Percentiles rank a stretch among this genome's conserved stretches.
phyloP scores from a whole-genome alignment of 495 filamentous ascomycete genomes.

The Neurospora sp. region DNA sequence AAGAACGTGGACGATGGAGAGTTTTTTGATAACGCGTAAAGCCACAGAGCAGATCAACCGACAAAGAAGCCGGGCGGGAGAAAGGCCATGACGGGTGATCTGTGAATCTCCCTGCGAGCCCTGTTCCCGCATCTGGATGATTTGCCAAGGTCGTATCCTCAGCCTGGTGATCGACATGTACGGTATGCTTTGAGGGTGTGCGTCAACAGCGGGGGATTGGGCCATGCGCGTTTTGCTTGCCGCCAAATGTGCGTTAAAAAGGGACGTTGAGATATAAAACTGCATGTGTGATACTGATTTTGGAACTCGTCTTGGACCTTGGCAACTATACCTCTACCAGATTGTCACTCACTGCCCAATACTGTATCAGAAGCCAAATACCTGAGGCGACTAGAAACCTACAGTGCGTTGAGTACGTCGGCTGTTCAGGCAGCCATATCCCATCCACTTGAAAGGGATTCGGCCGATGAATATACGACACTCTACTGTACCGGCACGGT shows the following conservation, averaged over 20 bases:
- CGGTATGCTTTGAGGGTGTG: not conserved
- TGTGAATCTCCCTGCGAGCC: not conserved
- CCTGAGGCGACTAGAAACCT: not conserved
- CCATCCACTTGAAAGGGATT: not conserved
- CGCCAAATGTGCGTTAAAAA: not conserved
- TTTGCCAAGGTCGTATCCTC: not conserved
- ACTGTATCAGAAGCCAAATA: not conserved
- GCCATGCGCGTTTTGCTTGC: not conserved
- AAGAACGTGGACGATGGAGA: not conserved
- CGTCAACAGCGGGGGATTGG: not conserved
- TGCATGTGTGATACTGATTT: not conserved
- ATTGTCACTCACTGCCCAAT: not conserved
- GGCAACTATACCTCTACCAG: not conserved
- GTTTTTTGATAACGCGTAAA: not conserved
- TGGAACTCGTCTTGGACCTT: not conserved
- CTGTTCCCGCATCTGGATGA: not conserved
- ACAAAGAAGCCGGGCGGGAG: not conserved
- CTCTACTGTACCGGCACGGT: not conserved
- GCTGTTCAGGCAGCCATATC: not conserved
- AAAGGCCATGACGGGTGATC: not conserved
- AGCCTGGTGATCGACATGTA: not conserved
- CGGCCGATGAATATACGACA: not conserved
- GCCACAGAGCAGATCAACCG: not conserved
- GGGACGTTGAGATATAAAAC: not conserved
- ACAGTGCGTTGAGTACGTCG: not conserved